phyloP scores from a whole-genome alignment of 2,329 filamentous ascomycete species.

The Pseudogymnoascus sp. region DNA sequence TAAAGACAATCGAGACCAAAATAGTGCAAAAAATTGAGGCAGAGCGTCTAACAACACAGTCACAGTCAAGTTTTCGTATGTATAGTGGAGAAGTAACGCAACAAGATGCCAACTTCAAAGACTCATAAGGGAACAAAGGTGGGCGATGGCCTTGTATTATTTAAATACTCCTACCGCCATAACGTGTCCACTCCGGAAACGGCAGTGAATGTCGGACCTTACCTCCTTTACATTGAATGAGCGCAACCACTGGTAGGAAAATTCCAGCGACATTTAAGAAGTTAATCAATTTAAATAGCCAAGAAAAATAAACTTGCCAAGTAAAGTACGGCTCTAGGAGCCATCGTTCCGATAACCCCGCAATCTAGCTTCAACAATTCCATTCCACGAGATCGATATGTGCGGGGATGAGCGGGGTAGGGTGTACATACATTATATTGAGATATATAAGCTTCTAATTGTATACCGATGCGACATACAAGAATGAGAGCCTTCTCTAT shows the following conservation, averaged over 20 bases:
- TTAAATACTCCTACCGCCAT: not conserved
- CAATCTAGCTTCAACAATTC: not conserved
- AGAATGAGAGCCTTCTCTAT: not conserved
- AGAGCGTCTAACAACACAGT: not conserved
- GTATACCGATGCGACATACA: not conserved
- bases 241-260: not conserved
- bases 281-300: not conserved
- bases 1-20: not conserved
- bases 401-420: not conserved
- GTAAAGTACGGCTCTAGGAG: not conserved
- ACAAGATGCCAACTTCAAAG: not conserved
- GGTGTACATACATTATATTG: not conserved
- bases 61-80: not conserved
- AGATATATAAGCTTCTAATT: not conserved
- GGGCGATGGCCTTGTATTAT: not conserved
- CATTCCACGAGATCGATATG: not conserved
- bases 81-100: not conserved
- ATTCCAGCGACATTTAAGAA: not conserved
- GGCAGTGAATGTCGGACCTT: not conserved
- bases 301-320: not conserved
- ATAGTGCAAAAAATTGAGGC: not conserved
- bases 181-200: not conserved
- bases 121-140: not conserved
- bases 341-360: not conserved
- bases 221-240: not conserved